Conservation (phyloP, 1,284 basidiomycete species). For the Apiotrichum gamsii region DNA sequence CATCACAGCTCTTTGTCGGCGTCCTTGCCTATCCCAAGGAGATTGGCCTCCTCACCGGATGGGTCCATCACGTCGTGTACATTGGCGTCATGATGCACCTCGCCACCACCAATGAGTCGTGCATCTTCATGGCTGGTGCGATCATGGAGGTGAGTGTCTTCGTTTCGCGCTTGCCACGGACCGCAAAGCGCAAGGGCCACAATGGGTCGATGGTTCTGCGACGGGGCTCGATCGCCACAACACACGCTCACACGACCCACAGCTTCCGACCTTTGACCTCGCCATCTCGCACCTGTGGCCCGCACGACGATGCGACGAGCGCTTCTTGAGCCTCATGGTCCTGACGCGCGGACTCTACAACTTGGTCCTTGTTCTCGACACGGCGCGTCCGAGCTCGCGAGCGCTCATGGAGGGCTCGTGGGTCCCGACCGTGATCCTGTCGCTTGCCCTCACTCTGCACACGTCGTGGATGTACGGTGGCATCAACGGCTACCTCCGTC, state of each 20-base stretch:
- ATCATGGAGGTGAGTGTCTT: constrained; percentile 52
- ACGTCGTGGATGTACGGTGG: constrained; percentile 55
- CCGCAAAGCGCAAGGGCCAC: too few relatives aligned
- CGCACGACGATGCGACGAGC: constrained; percentile 50
- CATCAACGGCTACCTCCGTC: constrained; percentile 52
- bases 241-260: neutral
- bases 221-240: neutral
- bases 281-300: constrained; percentile 53
- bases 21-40: constrained; percentile 41
- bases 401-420: constrained; percentile 38
- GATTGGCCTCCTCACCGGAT: constrained; percentile 55
- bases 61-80: constrained; percentile 58
- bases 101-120: constrained; percentile 47
- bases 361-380: constrained; percentile 47
- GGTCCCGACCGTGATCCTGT: constrained; percentile 49
- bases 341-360: constrained; percentile 55
- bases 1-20: constrained; percentile 33
- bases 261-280: constrained; percentile 57
- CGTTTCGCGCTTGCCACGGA: neutral
- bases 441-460: constrained; percentile 53
- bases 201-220: too few relatives aligned
- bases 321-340: constrained; percentile 56
- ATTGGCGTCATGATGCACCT: constrained; percentile 52
- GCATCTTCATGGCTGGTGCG: constrained; percentile 52
- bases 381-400: constrained; percentile 42